Evolutionary conservation across 148 eudicot species (phyloP).

Genomic region (Fallopia convolvulus): DNA sequence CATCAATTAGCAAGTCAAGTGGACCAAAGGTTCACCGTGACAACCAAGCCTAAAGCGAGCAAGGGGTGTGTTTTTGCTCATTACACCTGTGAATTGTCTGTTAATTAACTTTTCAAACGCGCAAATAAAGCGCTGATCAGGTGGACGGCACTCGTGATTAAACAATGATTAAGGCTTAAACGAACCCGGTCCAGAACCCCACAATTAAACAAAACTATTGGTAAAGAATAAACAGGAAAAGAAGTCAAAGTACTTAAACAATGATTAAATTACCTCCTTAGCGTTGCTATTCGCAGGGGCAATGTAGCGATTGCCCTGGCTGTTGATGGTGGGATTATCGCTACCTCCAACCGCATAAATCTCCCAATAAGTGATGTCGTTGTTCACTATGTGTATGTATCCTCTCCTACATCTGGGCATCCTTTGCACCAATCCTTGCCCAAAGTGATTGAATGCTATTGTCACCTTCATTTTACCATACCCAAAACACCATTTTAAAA

Average conservation of each 20-base stretch:
- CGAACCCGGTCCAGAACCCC: neutral
- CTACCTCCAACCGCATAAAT: conserved; percentile 57
- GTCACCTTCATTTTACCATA: conserved; percentile 17
- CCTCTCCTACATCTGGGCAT: conserved; percentile 60
- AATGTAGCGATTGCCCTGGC: conserved; percentile 52
- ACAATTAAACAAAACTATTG: neutral
- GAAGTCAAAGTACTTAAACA: neutral
- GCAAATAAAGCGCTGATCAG: neutral
- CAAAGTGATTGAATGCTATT: conserved; percentile 46
- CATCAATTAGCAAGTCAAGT: neutral
- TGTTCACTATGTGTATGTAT: conserved; percentile 44
- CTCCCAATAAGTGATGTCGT: conserved; percentile 43
- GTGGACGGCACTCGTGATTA: conserved; percentile 5
- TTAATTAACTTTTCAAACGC: neutral
- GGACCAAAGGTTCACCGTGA: neutral
- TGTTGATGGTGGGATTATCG: conserved; percentile 51
- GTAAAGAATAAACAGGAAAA: neutral
- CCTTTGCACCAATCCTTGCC: conserved; percentile 44
- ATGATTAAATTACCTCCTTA: conserved; percentile 32
- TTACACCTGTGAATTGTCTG: neutral
- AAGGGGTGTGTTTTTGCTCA: neutral
- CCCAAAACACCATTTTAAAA: neutral
- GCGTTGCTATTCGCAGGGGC: conserved; percentile 29
- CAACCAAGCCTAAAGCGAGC: neutral
- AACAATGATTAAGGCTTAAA: conserved; percentile 2